A percentile compares a stretch with the other conserved stretches of the same genome.
phyloP scores from a whole-genome alignment of 2,329 filamentous ascomycete genomes.

The Escovopsis sp. region DNA sequence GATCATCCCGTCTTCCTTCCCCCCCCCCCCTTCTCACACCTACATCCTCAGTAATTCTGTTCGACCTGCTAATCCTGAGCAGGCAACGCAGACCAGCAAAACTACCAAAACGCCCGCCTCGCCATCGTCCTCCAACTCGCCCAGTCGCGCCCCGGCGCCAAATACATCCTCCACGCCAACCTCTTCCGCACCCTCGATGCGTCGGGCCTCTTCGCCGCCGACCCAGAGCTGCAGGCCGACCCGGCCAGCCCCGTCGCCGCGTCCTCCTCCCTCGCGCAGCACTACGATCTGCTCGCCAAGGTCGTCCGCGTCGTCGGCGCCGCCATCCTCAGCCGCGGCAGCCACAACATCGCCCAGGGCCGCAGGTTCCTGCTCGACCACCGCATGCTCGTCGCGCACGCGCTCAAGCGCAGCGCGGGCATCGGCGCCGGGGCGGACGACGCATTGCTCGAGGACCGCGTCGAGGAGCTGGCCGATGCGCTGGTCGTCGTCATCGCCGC shows the following conservation, averaged over 20 bases:
- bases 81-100: constrained; percentile 28
- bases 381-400: constrained; percentile 67
- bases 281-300: constrained; percentile 70
- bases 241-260: constrained; percentile 51
- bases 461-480: constrained; percentile 69
- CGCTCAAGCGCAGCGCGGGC: constrained; percentile 78
- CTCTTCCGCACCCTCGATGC: constrained; percentile 68
- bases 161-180: constrained; percentile 74
- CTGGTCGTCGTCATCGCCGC: constrained; percentile 71
- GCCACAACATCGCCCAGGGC: constrained; percentile 69
- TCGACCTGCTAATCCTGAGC: constrained; percentile 1
- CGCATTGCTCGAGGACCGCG: constrained; percentile 37
- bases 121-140: constrained; percentile 71
- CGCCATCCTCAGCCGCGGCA: constrained; percentile 64
- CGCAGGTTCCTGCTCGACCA: constrained; percentile 70
- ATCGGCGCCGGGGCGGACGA: constrained; percentile 30
- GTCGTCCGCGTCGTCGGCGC: constrained; percentile 71
- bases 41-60: no score
- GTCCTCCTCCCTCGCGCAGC: constrained; percentile 60
- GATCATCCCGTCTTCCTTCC: not conserved
- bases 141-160: constrained; percentile 71
- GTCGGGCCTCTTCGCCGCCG: constrained; percentile 73
- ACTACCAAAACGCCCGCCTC: constrained; percentile 55
- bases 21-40: not conserved
- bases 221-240: constrained; percentile 81